A percentile compares a stretch with the other conserved stretches of the same genome.
Conservation (phyloP, 306 rosid species). For the Prunus mira region DNA sequence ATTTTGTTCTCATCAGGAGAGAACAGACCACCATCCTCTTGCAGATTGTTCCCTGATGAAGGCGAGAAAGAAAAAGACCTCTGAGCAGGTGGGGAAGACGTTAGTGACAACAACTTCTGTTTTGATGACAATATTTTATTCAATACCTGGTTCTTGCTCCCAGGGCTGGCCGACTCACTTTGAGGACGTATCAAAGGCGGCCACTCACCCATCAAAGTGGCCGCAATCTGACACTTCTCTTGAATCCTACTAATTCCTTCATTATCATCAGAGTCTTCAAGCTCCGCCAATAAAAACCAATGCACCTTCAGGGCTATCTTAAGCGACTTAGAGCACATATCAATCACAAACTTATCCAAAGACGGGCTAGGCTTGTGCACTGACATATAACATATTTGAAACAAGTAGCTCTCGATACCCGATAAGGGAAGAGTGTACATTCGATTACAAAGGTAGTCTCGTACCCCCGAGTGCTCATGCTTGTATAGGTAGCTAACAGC, state of each 20-base stretch:
- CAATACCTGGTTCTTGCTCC: slow-evolving; percentile 73
- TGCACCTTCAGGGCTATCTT: slow-evolving; percentile 95
- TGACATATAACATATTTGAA: slow-evolving; percentile 96
- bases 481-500: slow-evolving; percentile 96
- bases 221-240: slow-evolving; percentile 85
- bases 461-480: slow-evolving; percentile 91
- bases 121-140: slow-evolving; percentile 69
- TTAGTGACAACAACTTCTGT: slow-evolving; percentile 67
- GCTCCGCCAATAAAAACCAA: slow-evolving; percentile 88
- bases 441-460: slow-evolving; percentile 89
- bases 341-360: slow-evolving; percentile 92
- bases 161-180: slow-evolving; percentile 40
- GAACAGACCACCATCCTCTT: slow-evolving; percentile 51
- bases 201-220: slow-evolving; percentile 95
- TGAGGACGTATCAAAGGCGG: slow-evolving; percentile 55
- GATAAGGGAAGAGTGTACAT: slow-evolving; percentile 94
- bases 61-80: slow-evolving; percentile 64
- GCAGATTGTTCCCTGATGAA: slow-evolving; percentile 50
- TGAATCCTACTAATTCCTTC: slow-evolving; percentile 89
- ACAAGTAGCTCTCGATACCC: slow-evolving; percentile 91
- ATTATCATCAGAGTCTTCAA: slow-evolving; percentile 87
- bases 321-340: slow-evolving; percentile 80
- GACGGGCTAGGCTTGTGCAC: slow-evolving; percentile 94
- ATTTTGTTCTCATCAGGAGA: slow-evolving; percentile 75
- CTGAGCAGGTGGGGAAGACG: slow-evolving; percentile 60